Conservation (phyloP, 495 filamentous ascomycete species). For the Penicillium desertorum region DNA sequence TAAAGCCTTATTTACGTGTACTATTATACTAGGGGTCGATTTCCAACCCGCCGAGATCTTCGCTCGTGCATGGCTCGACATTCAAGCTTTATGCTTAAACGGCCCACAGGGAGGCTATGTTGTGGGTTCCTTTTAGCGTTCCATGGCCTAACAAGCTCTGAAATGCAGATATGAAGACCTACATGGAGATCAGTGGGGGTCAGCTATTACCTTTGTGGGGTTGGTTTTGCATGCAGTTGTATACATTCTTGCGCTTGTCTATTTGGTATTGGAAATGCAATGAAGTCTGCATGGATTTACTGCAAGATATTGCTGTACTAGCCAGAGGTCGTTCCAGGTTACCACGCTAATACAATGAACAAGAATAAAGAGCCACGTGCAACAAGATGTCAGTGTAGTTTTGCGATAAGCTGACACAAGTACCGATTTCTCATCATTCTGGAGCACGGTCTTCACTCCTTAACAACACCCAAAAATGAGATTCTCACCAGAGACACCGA, state of each 20-base stretch:
- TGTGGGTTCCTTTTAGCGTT: constrained; percentile 17
- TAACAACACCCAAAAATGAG: background rate
- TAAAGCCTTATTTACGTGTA: background rate
- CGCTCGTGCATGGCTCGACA: constrained; percentile 15
- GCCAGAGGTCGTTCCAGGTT: background rate
- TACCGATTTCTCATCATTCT: background rate
- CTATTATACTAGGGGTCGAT: constrained; percentile 9
- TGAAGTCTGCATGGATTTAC: background rate
- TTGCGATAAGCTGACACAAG: background rate
- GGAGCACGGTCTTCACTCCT: background rate
- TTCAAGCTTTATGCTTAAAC: constrained; percentile 27
- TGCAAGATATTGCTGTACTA: background rate
- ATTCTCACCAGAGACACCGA: background rate
- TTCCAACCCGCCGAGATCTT: constrained; percentile 5
- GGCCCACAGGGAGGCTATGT: constrained; percentile 21
- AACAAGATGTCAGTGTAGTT: background rate
- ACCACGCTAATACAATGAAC: background rate
- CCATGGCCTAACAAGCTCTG: constrained; percentile 7
- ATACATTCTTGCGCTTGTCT: background rate
- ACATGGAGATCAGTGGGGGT: background rate
- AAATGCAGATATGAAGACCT: background rate
- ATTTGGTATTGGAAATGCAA: background rate
- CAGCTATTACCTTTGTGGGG: background rate
- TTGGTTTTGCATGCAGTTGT: background rate
- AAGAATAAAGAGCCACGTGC: background rate